Percentiles rank a stretch among this genome's conserved stretches.
phyloP scores from a whole-genome alignment of 164 flowering plant genomes.

The Macadamia integrifolia region DNA sequence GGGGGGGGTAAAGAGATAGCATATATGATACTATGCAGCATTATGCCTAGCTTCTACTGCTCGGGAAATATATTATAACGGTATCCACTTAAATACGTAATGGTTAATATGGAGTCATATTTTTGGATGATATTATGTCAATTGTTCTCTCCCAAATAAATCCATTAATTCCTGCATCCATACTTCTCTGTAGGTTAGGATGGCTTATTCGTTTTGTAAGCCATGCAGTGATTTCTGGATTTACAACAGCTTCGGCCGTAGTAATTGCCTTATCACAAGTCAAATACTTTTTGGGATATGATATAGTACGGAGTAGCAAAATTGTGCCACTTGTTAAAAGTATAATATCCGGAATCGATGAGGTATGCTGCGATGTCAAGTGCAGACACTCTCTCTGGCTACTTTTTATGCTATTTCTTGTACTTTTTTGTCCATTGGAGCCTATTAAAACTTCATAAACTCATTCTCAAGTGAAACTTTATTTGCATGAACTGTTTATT shows the following conservation, averaged over 20 bases:
- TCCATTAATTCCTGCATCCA: background rate
- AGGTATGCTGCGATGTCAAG: constrained; percentile 38
- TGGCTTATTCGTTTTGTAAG: constrained; percentile 96
- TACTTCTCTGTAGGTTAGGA: constrained; percentile 56
- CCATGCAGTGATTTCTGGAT: constrained; percentile 97
- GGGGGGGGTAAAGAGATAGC: no score
- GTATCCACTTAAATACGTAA: no score
- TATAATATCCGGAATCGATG: constrained; percentile 62
- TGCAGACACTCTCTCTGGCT: background rate
- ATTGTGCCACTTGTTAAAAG: constrained; percentile 77
- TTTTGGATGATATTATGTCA: background rate
- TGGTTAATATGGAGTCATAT: background rate
- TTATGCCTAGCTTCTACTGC: no score
- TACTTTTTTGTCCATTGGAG: background rate
- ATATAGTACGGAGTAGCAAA: constrained; percentile 67
- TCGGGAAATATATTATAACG: no score
- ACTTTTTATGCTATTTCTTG: background rate
- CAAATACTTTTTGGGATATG: constrained; percentile 92
- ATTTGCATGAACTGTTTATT: background rate
- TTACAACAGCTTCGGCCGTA: constrained; percentile 92
- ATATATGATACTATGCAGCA: no score
- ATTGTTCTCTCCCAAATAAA: background rate
- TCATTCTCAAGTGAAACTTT: background rate
- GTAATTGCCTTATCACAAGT: constrained; percentile 91
- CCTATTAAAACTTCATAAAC: background rate